Percentiles rank a stretch among this genome's conserved stretches.
These are phyloP conservation scores for Xerocomellus amylosporus DNA, from an alignment of 768 basidiomycete species.

Conservation along the genomic window DNA sequence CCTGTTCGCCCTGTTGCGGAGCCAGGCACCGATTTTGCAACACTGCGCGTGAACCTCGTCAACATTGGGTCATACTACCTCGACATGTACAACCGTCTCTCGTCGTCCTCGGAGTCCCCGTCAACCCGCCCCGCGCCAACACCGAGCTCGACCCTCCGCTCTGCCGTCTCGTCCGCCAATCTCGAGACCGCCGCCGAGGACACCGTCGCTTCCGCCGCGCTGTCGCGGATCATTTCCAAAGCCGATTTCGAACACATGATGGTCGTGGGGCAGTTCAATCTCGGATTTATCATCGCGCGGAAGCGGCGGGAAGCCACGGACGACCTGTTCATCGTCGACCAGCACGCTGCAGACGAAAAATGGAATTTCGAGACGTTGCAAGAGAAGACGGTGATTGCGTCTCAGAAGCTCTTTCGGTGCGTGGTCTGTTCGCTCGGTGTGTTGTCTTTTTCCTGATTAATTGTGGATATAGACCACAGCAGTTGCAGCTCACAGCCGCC, in stretches of 20 bases:
- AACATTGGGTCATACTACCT: constrained; percentile 22
- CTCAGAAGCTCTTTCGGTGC: constrained; percentile 80
- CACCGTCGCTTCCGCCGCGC: constrained; percentile 56
- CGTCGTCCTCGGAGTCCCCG: neutral
- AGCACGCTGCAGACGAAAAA: constrained; percentile 98
- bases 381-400: constrained; percentile 82
- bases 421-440: constrained; percentile 23
- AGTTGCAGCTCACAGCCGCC: constrained; percentile 79
- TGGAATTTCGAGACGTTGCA: constrained; percentile 97
- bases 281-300: constrained; percentile 88
- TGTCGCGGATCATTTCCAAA: constrained; percentile 85
- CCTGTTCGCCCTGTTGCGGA: neutral
- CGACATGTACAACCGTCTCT: constrained; percentile 13
- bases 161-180: constrained; percentile 28
- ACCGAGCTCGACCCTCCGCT: constrained; percentile 16
- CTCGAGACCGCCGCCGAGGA: constrained; percentile 46
- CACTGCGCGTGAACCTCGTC: constrained; percentile 20
- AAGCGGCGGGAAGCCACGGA: constrained; percentile 50
- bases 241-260: constrained; percentile 82
- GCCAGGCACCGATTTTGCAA: constrained; percentile 9
- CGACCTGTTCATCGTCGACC: constrained; percentile 95
- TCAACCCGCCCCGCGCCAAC: neutral
- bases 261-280: constrained; percentile 91
- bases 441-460: neutral
- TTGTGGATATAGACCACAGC: constrained; percentile 54